Base-by-base conservation (phyloP, 2,329 filamentous ascomycete species). In the Ascocoryne sarcoides region DNA sequence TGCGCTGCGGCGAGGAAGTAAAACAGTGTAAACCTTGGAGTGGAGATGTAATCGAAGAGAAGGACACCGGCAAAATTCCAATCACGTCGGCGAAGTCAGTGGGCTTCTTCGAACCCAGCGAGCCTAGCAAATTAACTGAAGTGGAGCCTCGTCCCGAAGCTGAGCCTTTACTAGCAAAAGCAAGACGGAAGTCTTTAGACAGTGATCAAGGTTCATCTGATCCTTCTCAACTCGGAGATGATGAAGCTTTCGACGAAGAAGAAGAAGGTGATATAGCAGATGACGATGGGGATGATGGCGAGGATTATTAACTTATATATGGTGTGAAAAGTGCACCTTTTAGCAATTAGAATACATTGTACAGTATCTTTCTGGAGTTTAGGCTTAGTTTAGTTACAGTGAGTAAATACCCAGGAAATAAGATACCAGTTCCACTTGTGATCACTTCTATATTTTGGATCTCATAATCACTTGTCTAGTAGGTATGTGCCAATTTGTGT, bases 1-100 rank as follows among this genome's bases (percentile, higher is more conserved):
- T 98, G 34, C 75, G 92, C 15, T 98, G 92, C 57, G 89, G 89
- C 14, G 83, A 86, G 56, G 60, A 82, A 15, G 78, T 94, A 36
- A 87, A 82, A 58, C 79, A 89, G 59, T 96, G 90, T 62, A 81
- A 78, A 59, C 87, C 92, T 1, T 98, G 92, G 92, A 79, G 71
- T 52, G 92, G 92, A 17, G 92, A 95, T 62, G 84, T 96, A 14
- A 62, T 95, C 32, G 79, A 82, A 58, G n/a, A n/a, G n/a, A n/a
- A n/a, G n/a, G 46, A 70, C 62, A 51, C 62, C 61, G 17, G 58
- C 46, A 60, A 55, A 39, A 7, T 26, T 7, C 28, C 48, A n/a
- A 30, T 37, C 3, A 45, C 63, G 5, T 57, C 61, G 5, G 59
- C 65, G 7, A 82, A 81, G 58, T 72, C 68, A 9, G 79, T 84